Base-by-base conservation (phyloP, 2,329 filamentous ascomycete species). In the Aspergillus hiratsukae region DNA sequence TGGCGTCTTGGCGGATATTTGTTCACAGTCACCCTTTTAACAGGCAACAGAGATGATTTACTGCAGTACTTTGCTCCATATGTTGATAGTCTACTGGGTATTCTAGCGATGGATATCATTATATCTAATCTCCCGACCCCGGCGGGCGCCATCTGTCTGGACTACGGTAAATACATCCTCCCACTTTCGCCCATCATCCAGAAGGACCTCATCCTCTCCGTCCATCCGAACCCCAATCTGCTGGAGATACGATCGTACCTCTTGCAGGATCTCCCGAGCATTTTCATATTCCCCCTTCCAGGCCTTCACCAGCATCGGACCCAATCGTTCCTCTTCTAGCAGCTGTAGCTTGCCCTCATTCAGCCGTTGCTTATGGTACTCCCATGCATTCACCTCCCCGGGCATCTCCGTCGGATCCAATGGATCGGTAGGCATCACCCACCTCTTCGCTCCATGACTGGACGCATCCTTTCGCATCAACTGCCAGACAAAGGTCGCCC, bases 231-330 rank as follows among this genome's bases (percentile, higher is more conserved):
- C 52, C 25, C 19, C 11, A 40, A 58, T 55, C 31, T 58, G 14
- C 43, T 55, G 21, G 17, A 58, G 31, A 55, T 52, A 49, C 1
- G n/a, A 49, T 52, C 4, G 31, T 49, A 58, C 23, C 28, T 55
- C 52, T 48, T 54, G 49, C 48, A 55, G 14, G 14, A 58, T 46
- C 43, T 58, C 43, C 49, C 17, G 23, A n/a, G 56, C 35, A 52
- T 52, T 55, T 49, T 50, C 23, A 58, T 60, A 56, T 31, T 51
- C 35, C 50, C 49, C 50, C 23, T 49, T 56, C 54, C 54, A 56
- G 41, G 54, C 54, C 50, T 46, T 56, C 23, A 56, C 23, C 43
- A 52, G 45, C 4, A 56, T 48, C 21, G 35, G 54, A 19, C 54
- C 49, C 35, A 56, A 49, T 17, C 28, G 14, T 27, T 43, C 45